A percentile compares a stretch with the other conserved stretches of the same genome.
phyloP scores from a whole-genome alignment of 2,329 filamentous ascomycete species.

The Ophiostoma novo-ulmi region DNA sequence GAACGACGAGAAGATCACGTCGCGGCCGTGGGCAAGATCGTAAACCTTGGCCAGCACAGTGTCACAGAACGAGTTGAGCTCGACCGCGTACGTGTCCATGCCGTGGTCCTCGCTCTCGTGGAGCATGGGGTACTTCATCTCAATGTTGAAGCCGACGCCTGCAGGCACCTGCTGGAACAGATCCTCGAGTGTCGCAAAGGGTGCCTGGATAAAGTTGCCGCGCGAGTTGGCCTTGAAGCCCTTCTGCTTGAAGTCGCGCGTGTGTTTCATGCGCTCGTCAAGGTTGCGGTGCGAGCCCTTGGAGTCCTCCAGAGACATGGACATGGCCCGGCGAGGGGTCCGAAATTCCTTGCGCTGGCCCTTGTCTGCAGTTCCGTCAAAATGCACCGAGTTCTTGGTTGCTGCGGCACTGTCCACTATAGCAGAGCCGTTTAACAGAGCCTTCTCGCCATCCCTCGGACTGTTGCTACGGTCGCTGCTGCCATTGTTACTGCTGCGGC shows the following conservation, averaged over 20 bases:
- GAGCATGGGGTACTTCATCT: slow-evolving; percentile 97
- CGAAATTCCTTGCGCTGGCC: slow-evolving; percentile 17
- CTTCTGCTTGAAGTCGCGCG: slow-evolving; percentile 86
- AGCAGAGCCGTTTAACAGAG: background rate
- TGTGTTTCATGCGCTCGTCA: slow-evolving; percentile 93
- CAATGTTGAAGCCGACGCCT: slow-evolving; percentile 91
- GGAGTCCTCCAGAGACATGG: slow-evolving; percentile 44
- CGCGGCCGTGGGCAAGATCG: slow-evolving; percentile 72
- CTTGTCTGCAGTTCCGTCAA: slow-evolving; percentile 28
- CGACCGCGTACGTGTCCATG: slow-evolving; percentile 93
- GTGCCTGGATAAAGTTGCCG: slow-evolving; percentile 90
- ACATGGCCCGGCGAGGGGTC: slow-evolving; percentile 47
- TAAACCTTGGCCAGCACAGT: slow-evolving; percentile 88
- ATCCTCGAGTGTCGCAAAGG: slow-evolving; percentile 91
- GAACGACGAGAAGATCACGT: slow-evolving; percentile 95
- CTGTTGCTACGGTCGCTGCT: slow-evolving; percentile 22
- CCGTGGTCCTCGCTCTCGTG: slow-evolving; percentile 91
- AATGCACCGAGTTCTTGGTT: slow-evolving; percentile 5
- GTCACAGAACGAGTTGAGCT: slow-evolving; percentile 94
- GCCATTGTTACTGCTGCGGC: slow-evolving; percentile 23
- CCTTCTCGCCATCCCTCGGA: slow-evolving; percentile 11
- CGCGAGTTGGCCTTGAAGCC: slow-evolving; percentile 95
- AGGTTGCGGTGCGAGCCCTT: slow-evolving; percentile 34
- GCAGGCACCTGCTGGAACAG: slow-evolving; percentile 81
- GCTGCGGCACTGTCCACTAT: background rate